Percentiles rank a stretch among this genome's conserved stretches.
phyloP scores from a whole-genome alignment of 192 early-diverging fungal species.

The Umbelopsis isabellina region DNA sequence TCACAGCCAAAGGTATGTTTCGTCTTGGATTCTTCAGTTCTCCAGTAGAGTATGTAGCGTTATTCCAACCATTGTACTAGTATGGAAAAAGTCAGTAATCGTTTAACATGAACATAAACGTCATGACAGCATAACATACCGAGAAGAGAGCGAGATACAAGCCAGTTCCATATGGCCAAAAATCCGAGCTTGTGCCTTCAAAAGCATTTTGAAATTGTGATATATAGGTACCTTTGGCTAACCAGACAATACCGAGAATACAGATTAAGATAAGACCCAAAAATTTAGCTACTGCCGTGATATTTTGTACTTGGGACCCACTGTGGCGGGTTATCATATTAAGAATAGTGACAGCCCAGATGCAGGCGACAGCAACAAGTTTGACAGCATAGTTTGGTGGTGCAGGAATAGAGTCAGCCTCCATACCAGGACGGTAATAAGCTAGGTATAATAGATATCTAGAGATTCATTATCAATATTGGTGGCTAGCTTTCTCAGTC shows the following conservation, averaged over 20 bases:
- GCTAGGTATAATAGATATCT: constrained; percentile 9
- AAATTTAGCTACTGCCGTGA: constrained; percentile 39
- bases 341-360: constrained; percentile 25
- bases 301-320: constrained; percentile 40
- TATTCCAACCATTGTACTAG: constrained; percentile 51
- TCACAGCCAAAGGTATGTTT: constrained; percentile 40
- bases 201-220: constrained; percentile 38
- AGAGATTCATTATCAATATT: neutral
- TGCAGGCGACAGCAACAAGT: constrained; percentile 14
- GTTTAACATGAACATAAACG: neutral
- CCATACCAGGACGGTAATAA: constrained; percentile 33
- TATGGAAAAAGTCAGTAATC: neutral
- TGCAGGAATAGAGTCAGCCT: neutral
- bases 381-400: constrained; percentile 12
- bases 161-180: constrained; percentile 41
- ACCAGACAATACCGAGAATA: constrained; percentile 36
- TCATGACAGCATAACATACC: constrained; percentile 10
- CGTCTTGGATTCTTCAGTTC: constrained; percentile 38
- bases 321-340: constrained; percentile 40
- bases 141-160: constrained; percentile 44
- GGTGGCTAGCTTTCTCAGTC: too few species aligned
- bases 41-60: constrained; percentile 42
- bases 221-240: constrained; percentile 37
- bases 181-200: constrained; percentile 30
- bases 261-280: constrained; percentile 38